Percentiles rank a stretch among this genome's conserved stretches.
Evolutionary conservation across 345 rosid species (phyloP).

Genomic region (Ricinus communis): DNA sequence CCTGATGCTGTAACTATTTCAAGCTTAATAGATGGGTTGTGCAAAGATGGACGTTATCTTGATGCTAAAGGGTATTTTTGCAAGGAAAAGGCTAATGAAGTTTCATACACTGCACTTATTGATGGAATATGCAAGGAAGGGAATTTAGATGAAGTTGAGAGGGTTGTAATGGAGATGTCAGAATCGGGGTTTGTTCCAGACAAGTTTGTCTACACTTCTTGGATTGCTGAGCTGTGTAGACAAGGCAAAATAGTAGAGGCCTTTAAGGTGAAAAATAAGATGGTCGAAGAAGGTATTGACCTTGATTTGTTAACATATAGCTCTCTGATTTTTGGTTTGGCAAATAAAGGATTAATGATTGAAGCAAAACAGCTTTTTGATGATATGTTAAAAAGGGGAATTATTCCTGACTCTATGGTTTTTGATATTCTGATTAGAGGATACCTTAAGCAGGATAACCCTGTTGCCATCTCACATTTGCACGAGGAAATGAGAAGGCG

Average conservation of each 20-base stretch:
- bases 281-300: conserved; percentile 46
- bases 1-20: conserved; percentile 43
- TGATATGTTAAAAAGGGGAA: conserved; percentile 38
- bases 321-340: conserved; percentile 43
- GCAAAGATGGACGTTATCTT: conserved; percentile 33
- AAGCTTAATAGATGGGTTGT: conserved; percentile 43
- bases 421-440: conserved; percentile 43
- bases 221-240: conserved; percentile 47
- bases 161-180: conserved; percentile 30
- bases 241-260: conserved; percentile 45
- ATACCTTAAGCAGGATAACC: conserved; percentile 35
- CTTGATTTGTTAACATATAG: conserved; percentile 39
- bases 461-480: conserved; percentile 31
- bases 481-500: conserved; percentile 36
- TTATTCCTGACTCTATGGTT: conserved; percentile 38
- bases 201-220: conserved; percentile 49
- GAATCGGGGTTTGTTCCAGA: conserved; percentile 42
- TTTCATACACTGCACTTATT: conserved; percentile 41
- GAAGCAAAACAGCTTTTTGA: conserved; percentile 48
- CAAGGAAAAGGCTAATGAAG: conserved; percentile 40
- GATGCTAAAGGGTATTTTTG: conserved; percentile 45
- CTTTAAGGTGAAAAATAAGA: conserved; percentile 40
- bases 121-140: conserved; percentile 41
- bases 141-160: conserved; percentile 44
- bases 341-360: conserved; percentile 39